A percentile compares a stretch with the other conserved stretches of the same genome.
Evolutionary conservation across 352 stramenopile species (phyloP).

Genomic region (Peronosclerospora sorghi): DNA sequence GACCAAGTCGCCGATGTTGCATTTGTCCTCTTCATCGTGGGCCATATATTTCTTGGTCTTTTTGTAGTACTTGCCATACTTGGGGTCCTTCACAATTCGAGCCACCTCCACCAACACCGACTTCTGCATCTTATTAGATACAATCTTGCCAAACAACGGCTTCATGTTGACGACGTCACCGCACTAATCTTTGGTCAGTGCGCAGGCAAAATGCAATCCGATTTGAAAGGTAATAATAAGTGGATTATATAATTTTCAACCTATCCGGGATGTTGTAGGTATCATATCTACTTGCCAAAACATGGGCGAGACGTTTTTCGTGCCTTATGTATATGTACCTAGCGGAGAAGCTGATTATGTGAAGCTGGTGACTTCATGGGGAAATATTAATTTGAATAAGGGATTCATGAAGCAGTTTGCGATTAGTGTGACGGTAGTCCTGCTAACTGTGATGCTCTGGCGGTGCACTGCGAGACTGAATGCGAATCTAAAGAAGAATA

Average conservation of each 20-base stretch:
- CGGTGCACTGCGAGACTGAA: conserved; percentile 24
- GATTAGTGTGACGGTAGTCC: conserved; percentile 19
- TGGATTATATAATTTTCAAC: background rate
- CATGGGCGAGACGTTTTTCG: conserved; percentile 33
- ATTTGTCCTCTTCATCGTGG: conserved; percentile 91
- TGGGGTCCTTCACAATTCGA: conserved; percentile 89
- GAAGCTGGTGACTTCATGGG: conserved; percentile 63
- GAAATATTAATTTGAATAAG: conserved; percentile 51
- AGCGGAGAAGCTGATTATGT: conserved; percentile 40
- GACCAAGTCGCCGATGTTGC: conserved; percentile 86
- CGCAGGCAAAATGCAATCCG: background rate
- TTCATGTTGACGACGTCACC: conserved; percentile 57
- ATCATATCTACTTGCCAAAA: conserved; percentile 8
- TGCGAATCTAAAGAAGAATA: conserved; percentile 22
- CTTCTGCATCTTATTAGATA: conserved; percentile 96
- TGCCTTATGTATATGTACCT: conserved; percentile 68
- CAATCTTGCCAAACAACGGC: conserved; percentile 90
- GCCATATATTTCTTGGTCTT: conserved; percentile 97
- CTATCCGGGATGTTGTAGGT: background rate
- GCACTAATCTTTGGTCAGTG: conserved; percentile 15
- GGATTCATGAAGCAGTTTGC: conserved; percentile 29
- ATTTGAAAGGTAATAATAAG: background rate
- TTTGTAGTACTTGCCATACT: conserved; percentile 92
- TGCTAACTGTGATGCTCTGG: conserved; percentile 30
- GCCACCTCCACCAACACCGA: conserved; percentile 92